Percentiles rank a stretch among this genome's conserved stretches.
These are phyloP conservation scores for Draba incana DNA, from an alignment of 345 rosid species.

Conservation along the genomic window DNA sequence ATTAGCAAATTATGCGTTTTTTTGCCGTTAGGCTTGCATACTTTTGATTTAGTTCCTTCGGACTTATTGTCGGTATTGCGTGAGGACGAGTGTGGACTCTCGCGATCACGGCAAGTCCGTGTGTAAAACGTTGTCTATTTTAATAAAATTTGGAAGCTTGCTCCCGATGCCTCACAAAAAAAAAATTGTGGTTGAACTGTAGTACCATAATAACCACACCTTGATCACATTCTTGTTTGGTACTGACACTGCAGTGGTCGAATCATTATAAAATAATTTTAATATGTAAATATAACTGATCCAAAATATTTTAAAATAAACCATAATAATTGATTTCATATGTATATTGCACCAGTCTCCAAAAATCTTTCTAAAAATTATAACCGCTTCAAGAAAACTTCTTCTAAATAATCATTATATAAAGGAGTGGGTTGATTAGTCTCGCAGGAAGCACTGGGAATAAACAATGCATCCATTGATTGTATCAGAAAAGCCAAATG, in stretches of 20 bases:
- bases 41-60: too few relatives aligned
- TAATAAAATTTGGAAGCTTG: too few relatives aligned
- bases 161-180: too few relatives aligned
- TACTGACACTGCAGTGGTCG: background rate
- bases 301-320: background rate
- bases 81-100: too few relatives aligned
- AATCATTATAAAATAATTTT: background rate
- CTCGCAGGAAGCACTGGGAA: constrained; percentile 1
- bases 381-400: background rate
- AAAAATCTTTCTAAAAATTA: background rate
- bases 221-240: background rate
- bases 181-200: background rate
- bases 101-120: too few relatives aligned
- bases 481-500: constrained; percentile 37
- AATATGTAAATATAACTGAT: background rate
- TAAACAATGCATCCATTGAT: constrained; percentile 23
- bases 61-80: too few relatives aligned
- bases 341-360: background rate
- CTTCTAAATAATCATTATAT: background rate
- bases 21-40: too few relatives aligned
- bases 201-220: background rate
- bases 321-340: background rate
- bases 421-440: constrained; percentile 16
- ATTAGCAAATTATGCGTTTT: too few relatives aligned
- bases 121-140: too few relatives aligned